Percentiles rank a stretch among this genome's conserved stretches.
These are phyloP conservation scores for Magnusiomyces clavatus DNA, from an alignment of 1,139 yeast genomes.

Conservation along the genomic window DNA sequence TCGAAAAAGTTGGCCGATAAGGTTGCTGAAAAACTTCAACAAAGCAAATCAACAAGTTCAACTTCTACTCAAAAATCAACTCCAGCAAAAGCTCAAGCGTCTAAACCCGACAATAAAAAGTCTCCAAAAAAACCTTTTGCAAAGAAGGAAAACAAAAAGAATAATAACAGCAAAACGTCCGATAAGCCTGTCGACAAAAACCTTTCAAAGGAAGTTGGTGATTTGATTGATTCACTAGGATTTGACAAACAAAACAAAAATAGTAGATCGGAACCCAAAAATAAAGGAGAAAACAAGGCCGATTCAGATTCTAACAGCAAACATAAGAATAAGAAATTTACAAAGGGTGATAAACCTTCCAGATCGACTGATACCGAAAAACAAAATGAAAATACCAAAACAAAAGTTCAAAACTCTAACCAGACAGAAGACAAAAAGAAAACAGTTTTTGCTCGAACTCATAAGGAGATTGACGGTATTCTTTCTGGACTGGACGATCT, in stretches of 20 bases:
- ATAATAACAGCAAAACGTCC: not conserved
- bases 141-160: not conserved
- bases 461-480: constrained; percentile 58
- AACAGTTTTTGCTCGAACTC: constrained; percentile 29
- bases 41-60: not conserved
- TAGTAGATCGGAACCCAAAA: not conserved
- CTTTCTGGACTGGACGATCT: constrained; percentile 4
- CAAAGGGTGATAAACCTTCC: not conserved
- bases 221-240: constrained; percentile 6
- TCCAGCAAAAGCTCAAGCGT: not conserved
- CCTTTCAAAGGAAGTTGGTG: constrained; percentile 4
- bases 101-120: not conserved
- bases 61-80: not conserved
- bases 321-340: not conserved
- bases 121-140: not conserved
- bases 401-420: not conserved
- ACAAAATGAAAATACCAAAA: not conserved
- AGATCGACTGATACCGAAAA: not conserved
- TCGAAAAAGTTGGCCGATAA: constrained; percentile 4
- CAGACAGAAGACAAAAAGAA: no score
- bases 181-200: not conserved
- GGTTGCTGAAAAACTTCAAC: constrained; percentile 1
- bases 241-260: not conserved
- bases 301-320: not conserved
- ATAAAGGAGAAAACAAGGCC: not conserved